Conservation (phyloP, 179 eudicot species). For the Heliamphora pulchella region DNA sequence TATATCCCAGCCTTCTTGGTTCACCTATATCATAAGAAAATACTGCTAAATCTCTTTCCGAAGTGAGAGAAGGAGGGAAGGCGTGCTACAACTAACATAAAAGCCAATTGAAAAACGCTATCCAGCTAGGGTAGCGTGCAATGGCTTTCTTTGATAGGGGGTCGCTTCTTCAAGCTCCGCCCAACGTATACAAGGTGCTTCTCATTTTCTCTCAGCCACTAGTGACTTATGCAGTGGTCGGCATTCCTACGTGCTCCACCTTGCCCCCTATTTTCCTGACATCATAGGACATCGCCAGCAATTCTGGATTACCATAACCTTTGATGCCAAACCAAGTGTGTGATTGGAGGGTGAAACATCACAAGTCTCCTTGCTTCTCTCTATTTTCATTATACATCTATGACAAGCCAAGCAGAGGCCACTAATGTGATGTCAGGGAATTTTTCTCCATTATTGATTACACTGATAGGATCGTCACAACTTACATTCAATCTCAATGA, state of each 20-base stretch:
- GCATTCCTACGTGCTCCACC: no score
- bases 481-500: neutral
- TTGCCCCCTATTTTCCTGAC: no score
- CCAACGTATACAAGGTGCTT: no score
- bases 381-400: neutral
- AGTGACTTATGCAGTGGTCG: no score
- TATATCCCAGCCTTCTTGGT: neutral
- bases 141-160: no score
- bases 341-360: neutral
- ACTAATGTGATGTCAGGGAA: neutral
- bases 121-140: no score
- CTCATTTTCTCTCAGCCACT: no score
- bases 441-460: neutral
- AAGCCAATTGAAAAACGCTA: no score
- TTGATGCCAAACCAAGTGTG: neutral
- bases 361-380: neutral
- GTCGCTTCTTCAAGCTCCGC: no score
- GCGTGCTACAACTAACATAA: no score
- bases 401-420: neutral
- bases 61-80: no score
- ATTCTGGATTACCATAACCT: neutral
- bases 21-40: neutral
- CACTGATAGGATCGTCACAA: neutral
- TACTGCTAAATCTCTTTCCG: no score
- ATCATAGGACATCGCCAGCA: neutral